Evolutionary conservation across 1,284 basidiomycete genomes (phyloP), one percentile per base, ranked within the genome.

Genomic region (Naganishia sp.): DNA sequence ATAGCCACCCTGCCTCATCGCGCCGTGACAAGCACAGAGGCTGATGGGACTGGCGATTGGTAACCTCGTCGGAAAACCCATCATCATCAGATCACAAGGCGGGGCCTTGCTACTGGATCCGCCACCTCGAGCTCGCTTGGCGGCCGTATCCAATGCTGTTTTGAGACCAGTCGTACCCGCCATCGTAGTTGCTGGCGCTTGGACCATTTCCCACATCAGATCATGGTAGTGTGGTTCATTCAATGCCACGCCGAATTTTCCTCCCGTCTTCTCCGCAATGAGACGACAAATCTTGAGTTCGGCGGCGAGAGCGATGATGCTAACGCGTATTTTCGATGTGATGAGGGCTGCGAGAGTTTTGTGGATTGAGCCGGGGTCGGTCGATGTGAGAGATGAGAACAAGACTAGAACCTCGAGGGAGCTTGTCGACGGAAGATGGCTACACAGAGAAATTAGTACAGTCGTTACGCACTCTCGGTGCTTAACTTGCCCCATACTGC

Each of bases 181-280:
- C 32, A 78, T 75, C 4, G 85, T 88, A 76, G 92, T 90, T 0
- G 92, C 91, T 0, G 94, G 94, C 0, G 95, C 96, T 10, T 94
- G 91, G 28, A 99, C 89, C n/a, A 92, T 85, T 74, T 97, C 94
- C 80, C 97, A 96, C 9, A 99, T 81, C 15, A 98, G 83, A 74
- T 99, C 96, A 72, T 90, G 92, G 80, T 92, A 94, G 79, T 98
- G 94, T 0, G 92, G 92, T 78, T 99, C 96, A 79, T 98, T 95
- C 81, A 98, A 85, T 0, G 92, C 94, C 10, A 99, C 96, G 31
- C 92, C 91, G 75, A 96, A 96, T 70, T 88, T 87, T 51, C 94
- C 94, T 64, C 90, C 90, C 0, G 93, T 93, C 76, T 90, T 88
- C 56, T 91, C 90, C 69, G 89, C 90, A 43, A 98, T 84, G 57